phyloP scores from a whole-genome alignment of 2,329 filamentous ascomycete genomes.

The Lanzia echinophila region DNA sequence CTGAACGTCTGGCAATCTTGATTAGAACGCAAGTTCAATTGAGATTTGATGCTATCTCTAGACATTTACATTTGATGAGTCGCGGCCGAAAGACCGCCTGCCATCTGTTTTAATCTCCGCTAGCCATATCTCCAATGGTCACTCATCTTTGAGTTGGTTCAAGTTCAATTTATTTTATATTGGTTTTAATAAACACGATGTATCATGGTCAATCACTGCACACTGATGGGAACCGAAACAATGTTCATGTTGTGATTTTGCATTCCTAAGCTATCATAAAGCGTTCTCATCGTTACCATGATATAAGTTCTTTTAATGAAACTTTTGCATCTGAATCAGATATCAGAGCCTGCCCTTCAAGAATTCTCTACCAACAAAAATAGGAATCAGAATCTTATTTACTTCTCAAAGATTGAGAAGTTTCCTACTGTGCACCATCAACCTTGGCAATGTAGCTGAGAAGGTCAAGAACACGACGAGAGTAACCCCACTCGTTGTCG shows the following conservation, averaged over 20 bases:
- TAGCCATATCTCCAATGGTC: too few relatives aligned
- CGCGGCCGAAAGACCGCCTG: too few relatives aligned
- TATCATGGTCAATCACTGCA: too few relatives aligned
- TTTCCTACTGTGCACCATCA: constrained; percentile 43
- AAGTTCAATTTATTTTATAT: too few relatives aligned
- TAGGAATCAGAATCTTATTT: constrained; percentile 24
- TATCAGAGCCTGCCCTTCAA: constrained; percentile 28
- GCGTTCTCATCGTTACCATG: constrained; percentile 6
- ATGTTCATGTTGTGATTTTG: constrained; percentile 3
- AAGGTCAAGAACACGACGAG: constrained; percentile 85
- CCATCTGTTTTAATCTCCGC: too few relatives aligned
- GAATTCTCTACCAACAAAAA: constrained; percentile 26
- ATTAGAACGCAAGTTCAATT: too few relatives aligned
- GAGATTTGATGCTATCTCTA: too few relatives aligned
- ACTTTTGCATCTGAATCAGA: constrained; percentile 6
- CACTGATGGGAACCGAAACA: neutral
- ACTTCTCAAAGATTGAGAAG: constrained; percentile 17
- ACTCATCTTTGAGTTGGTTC: too few relatives aligned
- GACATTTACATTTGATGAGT: too few relatives aligned
- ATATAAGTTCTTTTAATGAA: constrained; percentile 8
- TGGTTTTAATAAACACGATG: too few relatives aligned
- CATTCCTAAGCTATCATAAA: constrained; percentile 15
- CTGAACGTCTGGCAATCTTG: too few relatives aligned
- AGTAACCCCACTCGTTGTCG: constrained; percentile 99
- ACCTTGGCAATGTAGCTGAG: constrained; percentile 72